Percentiles rank a stretch among this genome's conserved stretches.
phyloP scores from a whole-genome alignment of 2,329 filamentous ascomycete genomes.

The Incumbomyces lentus region DNA sequence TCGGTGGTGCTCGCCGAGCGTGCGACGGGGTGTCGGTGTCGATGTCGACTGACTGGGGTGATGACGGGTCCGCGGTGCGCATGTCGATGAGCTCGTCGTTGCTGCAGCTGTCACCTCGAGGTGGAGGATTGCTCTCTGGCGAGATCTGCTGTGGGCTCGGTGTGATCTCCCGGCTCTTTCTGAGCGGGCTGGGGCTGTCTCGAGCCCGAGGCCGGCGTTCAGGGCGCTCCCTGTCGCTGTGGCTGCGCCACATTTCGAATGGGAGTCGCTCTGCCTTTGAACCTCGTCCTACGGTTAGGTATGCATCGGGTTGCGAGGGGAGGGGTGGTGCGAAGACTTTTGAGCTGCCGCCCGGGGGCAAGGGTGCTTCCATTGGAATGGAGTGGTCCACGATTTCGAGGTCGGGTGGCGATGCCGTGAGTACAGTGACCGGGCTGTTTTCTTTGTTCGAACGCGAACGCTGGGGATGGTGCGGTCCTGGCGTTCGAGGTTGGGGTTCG shows the following conservation, averaged over 20 bases:
- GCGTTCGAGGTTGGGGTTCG: neutral
- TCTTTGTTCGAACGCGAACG: neutral
- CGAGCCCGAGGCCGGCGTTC: neutral
- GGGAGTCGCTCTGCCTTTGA: neutral
- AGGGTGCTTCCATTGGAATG: constrained; percentile 1
- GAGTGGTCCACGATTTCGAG: neutral
- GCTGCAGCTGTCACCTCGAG: too few relatives aligned
- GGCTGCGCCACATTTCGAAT: neutral
- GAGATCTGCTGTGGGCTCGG: neutral
- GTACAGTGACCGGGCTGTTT: neutral
- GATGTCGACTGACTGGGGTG: neutral
- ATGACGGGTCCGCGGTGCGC: neutral
- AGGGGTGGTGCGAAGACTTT: neutral
- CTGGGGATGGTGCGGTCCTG: too few relatives aligned
- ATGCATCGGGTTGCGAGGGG: neutral
- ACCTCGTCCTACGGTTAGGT: neutral
- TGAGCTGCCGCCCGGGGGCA: neutral
- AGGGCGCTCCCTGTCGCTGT: neutral
- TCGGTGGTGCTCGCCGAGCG: neutral
- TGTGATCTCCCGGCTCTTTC: constrained; percentile 2
- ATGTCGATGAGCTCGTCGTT: constrained; percentile 3
- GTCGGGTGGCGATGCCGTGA: neutral
- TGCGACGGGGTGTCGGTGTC: neutral
- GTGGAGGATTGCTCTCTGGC: too few relatives aligned
- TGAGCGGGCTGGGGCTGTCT: constrained; percentile 1